These are phyloP conservation scores for Nyctanthes arbortristis DNA, from an alignment of 257 asterid genomes.

Conservation along the genomic window DNA sequence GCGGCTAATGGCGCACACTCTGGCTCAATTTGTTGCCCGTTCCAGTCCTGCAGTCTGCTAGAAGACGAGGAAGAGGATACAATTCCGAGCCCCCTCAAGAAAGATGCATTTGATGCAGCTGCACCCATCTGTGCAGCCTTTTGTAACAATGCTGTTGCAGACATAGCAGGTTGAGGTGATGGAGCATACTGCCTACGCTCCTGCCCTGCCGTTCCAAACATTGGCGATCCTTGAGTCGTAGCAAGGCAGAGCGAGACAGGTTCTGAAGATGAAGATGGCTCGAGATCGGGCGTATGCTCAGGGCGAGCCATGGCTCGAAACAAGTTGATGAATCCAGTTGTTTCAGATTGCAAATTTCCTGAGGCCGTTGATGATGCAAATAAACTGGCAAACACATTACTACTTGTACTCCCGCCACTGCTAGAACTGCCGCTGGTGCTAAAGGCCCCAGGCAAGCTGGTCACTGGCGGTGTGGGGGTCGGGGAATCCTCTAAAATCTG, in stretches of 20 bases:
- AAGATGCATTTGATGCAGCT: constrained; percentile 57
- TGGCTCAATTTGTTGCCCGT: constrained; percentile 36
- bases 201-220: constrained; percentile 55
- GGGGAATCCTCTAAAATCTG: constrained; percentile 44
- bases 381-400: constrained; percentile 64
- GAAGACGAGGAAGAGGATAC: constrained; percentile 45
- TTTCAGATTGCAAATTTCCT: constrained; percentile 50
- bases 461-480: constrained; percentile 19
- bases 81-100: constrained; percentile 64
- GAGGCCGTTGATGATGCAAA: constrained; percentile 70
- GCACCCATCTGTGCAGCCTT: constrained; percentile 89
- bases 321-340: constrained; percentile 41
- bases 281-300: constrained; percentile 27
- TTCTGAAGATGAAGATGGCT: constrained; percentile 52
- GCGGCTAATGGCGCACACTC: constrained; percentile 46
- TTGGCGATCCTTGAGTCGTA: constrained; percentile 56
- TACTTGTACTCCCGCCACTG: constrained; percentile 58
- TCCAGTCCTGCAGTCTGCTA: constrained; percentile 46
- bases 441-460: constrained; percentile 44
- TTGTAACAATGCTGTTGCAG: constrained; percentile 87
- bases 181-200: constrained; percentile 67
- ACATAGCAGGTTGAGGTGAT: constrained; percentile 64
- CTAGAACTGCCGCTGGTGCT: constrained; percentile 46
- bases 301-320: constrained; percentile 44
- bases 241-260: constrained; percentile 64